Evolutionary conservation across 2,329 filamentous ascomycete species (phyloP).

Genomic region (Pezicula rhizophila): DNA sequence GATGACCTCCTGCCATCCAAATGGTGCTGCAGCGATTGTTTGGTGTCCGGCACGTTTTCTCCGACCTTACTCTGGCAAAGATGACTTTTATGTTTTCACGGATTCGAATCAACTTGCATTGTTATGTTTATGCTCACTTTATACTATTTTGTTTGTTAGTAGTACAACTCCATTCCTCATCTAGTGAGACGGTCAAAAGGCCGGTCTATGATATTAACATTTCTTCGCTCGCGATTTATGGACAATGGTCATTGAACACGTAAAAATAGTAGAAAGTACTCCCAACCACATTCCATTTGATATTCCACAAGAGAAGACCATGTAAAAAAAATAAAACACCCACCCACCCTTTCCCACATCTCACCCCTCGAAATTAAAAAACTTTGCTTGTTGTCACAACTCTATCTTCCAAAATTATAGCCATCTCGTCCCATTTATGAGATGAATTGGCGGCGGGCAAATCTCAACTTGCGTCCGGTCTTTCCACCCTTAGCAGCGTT

Average conservation of each 20-base stretch:
- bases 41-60: no score
- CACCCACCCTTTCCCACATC: constrained; percentile 4
- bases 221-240: constrained; percentile 12
- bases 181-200: neutral
- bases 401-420: neutral
- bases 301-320: constrained; percentile 1
- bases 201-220: constrained; percentile 11
- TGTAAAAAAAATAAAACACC: constrained; percentile 9
- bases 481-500: constrained; percentile 6
- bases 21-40: no score
- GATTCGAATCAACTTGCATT: no score
- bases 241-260: constrained; percentile 12
- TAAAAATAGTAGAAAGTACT: constrained; percentile 7
- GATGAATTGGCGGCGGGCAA: constrained; percentile 15
- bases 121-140: no score
- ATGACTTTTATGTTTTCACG: no score
- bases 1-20: no score
- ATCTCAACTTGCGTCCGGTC: constrained; percentile 3
- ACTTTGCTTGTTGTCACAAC: neutral
- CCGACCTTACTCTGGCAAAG: no score
- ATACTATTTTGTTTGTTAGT: no score
- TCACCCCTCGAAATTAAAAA: constrained; percentile 12
- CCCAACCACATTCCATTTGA: neutral
- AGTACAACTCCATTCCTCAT: neutral
- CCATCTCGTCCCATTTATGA: constrained; percentile 9